Conservation (phyloP, 345 rosid species). For the Citrus trifoliata region DNA sequence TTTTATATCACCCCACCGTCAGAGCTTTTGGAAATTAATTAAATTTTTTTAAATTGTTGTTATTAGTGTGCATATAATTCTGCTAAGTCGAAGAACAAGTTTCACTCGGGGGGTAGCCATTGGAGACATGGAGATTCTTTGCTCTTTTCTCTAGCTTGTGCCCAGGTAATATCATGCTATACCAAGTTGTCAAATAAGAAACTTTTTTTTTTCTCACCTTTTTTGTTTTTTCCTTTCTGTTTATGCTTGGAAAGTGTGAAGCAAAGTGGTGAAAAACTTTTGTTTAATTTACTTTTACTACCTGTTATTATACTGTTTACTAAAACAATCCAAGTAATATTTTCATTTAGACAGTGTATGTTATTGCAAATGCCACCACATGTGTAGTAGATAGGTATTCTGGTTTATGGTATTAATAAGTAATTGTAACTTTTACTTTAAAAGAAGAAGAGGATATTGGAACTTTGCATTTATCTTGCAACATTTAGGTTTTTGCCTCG, state of each 20-base stretch:
- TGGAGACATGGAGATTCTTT: conserved; percentile 98
- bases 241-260: not conserved
- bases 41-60: not conserved
- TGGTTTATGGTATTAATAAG: not conserved
- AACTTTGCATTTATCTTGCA: not conserved
- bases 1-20: not conserved
- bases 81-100: conserved; percentile 88
- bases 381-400: not conserved
- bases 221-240: not conserved
- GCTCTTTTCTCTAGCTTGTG: conserved; percentile 83
- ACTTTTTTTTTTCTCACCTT: not conserved
- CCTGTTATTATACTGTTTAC: not conserved
- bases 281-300: not conserved
- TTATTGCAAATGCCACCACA: not conserved
- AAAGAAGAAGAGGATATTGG: not conserved
- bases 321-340: not conserved
- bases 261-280: not conserved
- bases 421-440: not conserved
- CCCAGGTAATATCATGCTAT: conserved; percentile 59
- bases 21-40: not conserved
- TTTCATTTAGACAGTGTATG: not conserved
- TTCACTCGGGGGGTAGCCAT: conserved; percentile 97
- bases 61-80: conserved; percentile 89
- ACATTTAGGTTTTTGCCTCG: not conserved
- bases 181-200: conserved; percentile 1